Conservation (phyloP, 2,329 filamentous ascomycete genomes). For the Decorospora gaudefroyi region DNA sequence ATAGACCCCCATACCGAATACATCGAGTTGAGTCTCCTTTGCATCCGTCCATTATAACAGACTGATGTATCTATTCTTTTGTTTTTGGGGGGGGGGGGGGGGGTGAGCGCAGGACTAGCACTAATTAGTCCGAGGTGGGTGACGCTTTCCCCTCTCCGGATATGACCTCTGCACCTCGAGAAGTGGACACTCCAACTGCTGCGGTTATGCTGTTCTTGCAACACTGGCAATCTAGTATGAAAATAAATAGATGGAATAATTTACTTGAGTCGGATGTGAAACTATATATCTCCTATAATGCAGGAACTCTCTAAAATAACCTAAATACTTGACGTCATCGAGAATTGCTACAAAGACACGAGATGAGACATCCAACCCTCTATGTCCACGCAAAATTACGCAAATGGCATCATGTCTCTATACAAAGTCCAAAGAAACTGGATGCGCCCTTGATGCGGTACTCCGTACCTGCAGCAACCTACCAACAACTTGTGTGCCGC, state of each 20-base stretch:
- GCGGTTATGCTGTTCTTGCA: not conserved
- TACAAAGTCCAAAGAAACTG: not conserved
- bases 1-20: slow-evolving; percentile 15
- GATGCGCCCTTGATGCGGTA: slow-evolving; percentile 18
- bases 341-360: too few relatives aligned
- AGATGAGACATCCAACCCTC: not conserved
- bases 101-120: slow-evolving; percentile 1
- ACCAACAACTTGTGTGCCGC: slow-evolving; percentile 10
- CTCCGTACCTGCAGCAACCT: slow-evolving; percentile 37
- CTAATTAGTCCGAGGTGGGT: slow-evolving; percentile 6
- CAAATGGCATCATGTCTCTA: too few relatives aligned
- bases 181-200: slow-evolving; percentile 5
- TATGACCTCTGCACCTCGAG: slow-evolving; percentile 14
- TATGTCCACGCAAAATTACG: too few relatives aligned
- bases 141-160: slow-evolving; percentile 1
- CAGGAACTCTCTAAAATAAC: too few relatives aligned
- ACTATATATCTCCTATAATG: too few relatives aligned
- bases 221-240: not conserved
- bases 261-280: too few relatives aligned
- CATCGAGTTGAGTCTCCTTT: too few relatives aligned
- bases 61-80: too few relatives aligned
- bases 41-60: too few relatives aligned
- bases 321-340: too few relatives aligned
- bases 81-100: too few relatives aligned
- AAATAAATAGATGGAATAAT: too few relatives aligned